Base-by-base conservation (phyloP, 2,329 filamentous ascomycete genomes). In the Dryadomyces quercivorus region DNA sequence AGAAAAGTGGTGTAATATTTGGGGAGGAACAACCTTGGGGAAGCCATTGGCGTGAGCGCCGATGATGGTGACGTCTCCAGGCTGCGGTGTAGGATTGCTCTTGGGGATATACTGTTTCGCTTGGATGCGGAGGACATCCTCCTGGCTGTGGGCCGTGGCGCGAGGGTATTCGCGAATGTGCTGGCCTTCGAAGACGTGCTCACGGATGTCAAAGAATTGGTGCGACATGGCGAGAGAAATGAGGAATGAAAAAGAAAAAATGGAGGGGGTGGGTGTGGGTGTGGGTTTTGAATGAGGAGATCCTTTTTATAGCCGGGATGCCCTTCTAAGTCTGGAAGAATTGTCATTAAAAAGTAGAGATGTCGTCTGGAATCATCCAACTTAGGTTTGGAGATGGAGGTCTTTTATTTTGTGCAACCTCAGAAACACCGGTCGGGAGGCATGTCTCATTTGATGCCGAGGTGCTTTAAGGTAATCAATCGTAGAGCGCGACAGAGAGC, bases 11-110 rank as follows among this genome's bases (percentile, higher is more conserved):
- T 4, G 26, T 31, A 8, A 40, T 40, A 12, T 12, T 16, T 40
- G 36, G 36, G 34, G 34, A 36, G 34, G 38, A 16, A 31, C 2
- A 67, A 87, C 87, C 77, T 96, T 97, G 12, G 88, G 86, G 61
- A 96, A 95, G 12, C 85, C 92, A 71, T 96, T 96, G 51, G 89
- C 92, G 70, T 96, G 91, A 5, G 85, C 85, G 12, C 80, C 89
- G 54, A 97, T 82, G 56, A 97, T 83, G 20, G 89, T 96, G 9
- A 96, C 72, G 67, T 93, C 88, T 38, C 88, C 87, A 1, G 81
- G 78, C 58, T 81, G 75, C 0, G 88, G 85, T 22, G 72, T 68
- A 0, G 73, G 75, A 62, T 91, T 90, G 63, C 84, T 78, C 54
- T 81, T 72, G 1, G 91, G 91, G 0, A 80, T 86, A 66, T 97